Percentiles rank a stretch among this genome's conserved stretches.
Conservation (phyloP, 306 rosid genomes). For the Lablab purpureus region DNA sequence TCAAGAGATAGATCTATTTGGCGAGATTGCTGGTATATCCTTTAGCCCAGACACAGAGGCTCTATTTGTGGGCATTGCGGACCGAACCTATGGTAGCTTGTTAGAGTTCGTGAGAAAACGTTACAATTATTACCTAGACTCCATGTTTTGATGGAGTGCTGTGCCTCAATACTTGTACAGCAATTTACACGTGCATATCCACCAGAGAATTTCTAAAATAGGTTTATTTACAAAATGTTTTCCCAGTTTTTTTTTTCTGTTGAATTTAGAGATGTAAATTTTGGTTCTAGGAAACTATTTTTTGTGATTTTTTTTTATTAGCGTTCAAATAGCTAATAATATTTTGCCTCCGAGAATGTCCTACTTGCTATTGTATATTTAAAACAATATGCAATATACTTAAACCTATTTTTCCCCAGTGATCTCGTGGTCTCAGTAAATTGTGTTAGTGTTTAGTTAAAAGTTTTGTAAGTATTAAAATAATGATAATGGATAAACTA, state of each 20-base stretch:
- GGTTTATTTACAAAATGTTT: slow-evolving; percentile 32
- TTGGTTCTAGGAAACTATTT: slow-evolving; percentile 36
- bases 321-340: neutral
- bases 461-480: no score
- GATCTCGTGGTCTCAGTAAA: no score
- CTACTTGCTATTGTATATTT: slow-evolving; percentile 30
- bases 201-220: slow-evolving; percentile 11
- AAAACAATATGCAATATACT: slow-evolving; percentile 27
- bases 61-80: slow-evolving; percentile 82
- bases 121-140: slow-evolving; percentile 53
- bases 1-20: slow-evolving; percentile 91
- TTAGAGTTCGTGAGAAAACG: slow-evolving; percentile 76
- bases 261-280: slow-evolving; percentile 37
- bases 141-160: slow-evolving; percentile 53
- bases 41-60: slow-evolving; percentile 92
- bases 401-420: neutral
- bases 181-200: slow-evolving; percentile 34
- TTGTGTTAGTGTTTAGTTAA: no score
- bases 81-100: slow-evolving; percentile 85
- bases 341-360: slow-evolving; percentile 17
- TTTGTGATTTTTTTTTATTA: neutral
- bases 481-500: no score
- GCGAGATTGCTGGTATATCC: slow-evolving; percentile 89
- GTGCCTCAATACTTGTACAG: slow-evolving; percentile 34
- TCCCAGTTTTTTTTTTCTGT: neutral